Evolutionary conservation across 179 eudicot species (phyloP).

Genomic region (Beta lomatogona): DNA sequence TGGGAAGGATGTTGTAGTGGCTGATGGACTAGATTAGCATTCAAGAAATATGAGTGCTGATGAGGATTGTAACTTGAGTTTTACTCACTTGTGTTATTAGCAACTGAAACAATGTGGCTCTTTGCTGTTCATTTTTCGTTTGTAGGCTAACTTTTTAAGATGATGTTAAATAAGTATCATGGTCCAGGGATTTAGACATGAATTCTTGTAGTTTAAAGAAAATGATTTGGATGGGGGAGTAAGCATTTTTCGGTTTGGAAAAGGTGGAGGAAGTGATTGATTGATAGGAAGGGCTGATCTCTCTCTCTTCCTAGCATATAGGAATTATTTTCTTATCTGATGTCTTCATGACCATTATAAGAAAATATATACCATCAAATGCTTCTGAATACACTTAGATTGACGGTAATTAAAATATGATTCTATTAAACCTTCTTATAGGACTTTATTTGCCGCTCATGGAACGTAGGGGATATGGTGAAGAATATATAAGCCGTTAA

Average conservation of each 20-base stretch:
- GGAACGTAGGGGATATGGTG: no score
- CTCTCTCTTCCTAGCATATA: background rate
- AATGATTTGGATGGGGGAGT: background rate
- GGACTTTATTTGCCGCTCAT: no score
- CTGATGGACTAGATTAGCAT: no score
- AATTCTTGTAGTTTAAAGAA: background rate
- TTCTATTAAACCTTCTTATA: no score
- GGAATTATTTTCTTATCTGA: background rate
- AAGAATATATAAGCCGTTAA: no score
- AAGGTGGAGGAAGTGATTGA: background rate
- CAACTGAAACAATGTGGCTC: background rate
- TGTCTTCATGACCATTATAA: constrained; percentile 5
- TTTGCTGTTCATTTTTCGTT: background rate
- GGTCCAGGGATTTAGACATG: background rate
- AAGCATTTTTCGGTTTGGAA: background rate
- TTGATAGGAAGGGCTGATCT: background rate
- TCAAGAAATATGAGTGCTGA: no score
- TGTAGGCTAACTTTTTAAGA: background rate
- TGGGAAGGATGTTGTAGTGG: no score
- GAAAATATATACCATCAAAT: no score
- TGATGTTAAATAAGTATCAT: background rate
- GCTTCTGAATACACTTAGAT: no score
- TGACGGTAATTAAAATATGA: no score
- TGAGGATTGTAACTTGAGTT: no score
- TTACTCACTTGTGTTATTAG: no score